Evolutionary conservation across 768 basidiomycete species (phyloP).

Genomic region (Daedaleopsis nitida): DNA sequence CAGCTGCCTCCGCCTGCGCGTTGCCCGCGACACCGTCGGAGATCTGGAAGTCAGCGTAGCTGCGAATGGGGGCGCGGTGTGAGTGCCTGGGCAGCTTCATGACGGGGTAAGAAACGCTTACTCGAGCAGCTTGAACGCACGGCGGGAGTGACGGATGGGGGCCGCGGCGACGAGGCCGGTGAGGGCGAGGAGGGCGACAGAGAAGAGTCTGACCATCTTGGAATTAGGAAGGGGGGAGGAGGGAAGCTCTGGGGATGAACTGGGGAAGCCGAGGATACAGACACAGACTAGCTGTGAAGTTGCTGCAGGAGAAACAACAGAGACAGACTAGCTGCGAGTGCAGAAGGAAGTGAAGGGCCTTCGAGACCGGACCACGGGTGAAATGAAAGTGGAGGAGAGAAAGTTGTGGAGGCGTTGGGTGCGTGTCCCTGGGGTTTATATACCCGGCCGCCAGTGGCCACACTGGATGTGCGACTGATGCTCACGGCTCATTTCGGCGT

Average conservation of each 20-base stretch:
- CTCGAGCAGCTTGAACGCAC: conserved; percentile 15
- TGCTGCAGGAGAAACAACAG: conserved; percentile 22
- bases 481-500: neutral
- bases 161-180: conserved; percentile 13
- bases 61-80: conserved; percentile 7
- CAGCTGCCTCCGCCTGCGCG: conserved; percentile 38
- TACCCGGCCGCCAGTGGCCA: neutral
- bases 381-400: conserved; percentile 23
- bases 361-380: conserved; percentile 22
- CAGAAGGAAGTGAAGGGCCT: conserved; percentile 21
- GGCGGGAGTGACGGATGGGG: conserved; percentile 11
- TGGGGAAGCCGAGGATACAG: neutral
- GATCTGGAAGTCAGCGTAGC: conserved; percentile 44
- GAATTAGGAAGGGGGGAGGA: neutral
- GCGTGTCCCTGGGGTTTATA: neutral
- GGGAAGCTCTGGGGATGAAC: neutral
- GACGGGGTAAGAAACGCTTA: neutral
- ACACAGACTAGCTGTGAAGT: conserved; percentile 22
- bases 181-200: conserved; percentile 7
- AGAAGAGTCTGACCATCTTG: conserved; percentile 17
- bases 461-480: too few relatives aligned
- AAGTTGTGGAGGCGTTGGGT: neutral
- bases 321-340: conserved; percentile 22
- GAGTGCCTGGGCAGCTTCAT: neutral
- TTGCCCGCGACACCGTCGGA: conserved; percentile 39